These are phyloP conservation scores for Paraphysoderma sedebokerense DNA, from an alignment of 371 early-diverging fungal species.

Conservation along the genomic window DNA sequence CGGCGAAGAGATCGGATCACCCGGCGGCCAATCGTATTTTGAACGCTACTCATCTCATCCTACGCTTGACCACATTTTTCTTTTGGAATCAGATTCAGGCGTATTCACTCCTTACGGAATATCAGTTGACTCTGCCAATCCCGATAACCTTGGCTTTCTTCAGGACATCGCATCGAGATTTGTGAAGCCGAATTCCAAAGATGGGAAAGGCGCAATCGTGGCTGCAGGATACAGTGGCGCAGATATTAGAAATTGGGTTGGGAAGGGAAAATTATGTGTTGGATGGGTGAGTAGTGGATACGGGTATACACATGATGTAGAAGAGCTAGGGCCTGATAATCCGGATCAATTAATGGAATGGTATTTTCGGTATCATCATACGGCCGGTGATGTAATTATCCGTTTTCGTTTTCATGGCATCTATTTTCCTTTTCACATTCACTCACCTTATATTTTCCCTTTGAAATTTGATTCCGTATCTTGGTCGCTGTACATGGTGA, in stretches of 20 bases:
- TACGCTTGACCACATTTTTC: conserved; percentile 14
- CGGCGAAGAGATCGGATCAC: conserved; percentile 30
- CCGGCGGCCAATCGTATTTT: conserved; percentile 31
- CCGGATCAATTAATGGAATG: no score
- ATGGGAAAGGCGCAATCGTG: background rate
- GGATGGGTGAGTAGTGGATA: background rate
- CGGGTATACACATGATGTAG: background rate
- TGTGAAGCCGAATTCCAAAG: no score
- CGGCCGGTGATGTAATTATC: background rate
- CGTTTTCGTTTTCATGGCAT: no score
- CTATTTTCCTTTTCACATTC: no score
- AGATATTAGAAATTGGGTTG: background rate
- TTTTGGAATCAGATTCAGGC: conserved; percentile 30
- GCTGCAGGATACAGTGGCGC: background rate
- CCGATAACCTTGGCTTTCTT: background rate
- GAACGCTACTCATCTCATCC: conserved; percentile 19
- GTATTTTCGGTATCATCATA: background rate
- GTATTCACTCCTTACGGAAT: conserved; percentile 34
- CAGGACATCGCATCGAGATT: background rate
- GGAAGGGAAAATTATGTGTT: background rate
- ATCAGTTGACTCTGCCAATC: background rate
- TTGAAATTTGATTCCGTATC: no score
- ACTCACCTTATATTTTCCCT: no score
- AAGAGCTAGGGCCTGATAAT: no score
- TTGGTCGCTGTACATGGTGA: no score